Evolutionary conservation across 371 early-diverging fungal genomes (phyloP).

Genomic region (Dentiscutata heterogama): DNA sequence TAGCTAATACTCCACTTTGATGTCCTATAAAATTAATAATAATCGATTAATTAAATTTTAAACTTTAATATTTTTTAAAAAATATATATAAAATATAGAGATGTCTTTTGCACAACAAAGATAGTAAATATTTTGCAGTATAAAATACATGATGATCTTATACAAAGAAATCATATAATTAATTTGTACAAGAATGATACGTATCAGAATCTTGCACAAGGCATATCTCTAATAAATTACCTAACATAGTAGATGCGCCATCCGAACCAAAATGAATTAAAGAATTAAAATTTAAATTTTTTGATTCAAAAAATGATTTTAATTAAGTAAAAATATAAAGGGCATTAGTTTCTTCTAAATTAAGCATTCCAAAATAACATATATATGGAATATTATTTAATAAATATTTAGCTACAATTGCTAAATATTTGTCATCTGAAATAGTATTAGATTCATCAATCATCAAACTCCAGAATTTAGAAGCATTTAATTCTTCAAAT

Average conservation of each 20-base stretch:
- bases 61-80: no score
- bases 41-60: neutral
- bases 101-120: no score
- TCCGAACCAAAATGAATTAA: neutral
- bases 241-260: neutral
- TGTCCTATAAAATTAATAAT: neutral
- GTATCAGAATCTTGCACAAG: no score
- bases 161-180: no score
- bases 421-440: neutral
- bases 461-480: neutral
- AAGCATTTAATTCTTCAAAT: neutral
- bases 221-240: neutral
- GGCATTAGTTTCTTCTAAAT: neutral
- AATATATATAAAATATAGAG: no score
- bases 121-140: no score
- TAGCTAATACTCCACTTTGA: neutral
- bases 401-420: neutral
- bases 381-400: neutral
- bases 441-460: neutral
- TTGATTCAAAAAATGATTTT: neutral
- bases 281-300: neutral
- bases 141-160: no score
- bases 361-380: neutral
- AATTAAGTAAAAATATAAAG: constrained; percentile 2
- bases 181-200: no score